phyloP scores from a whole-genome alignment of 306 rosid genomes.

The Calophaca sinica region DNA sequence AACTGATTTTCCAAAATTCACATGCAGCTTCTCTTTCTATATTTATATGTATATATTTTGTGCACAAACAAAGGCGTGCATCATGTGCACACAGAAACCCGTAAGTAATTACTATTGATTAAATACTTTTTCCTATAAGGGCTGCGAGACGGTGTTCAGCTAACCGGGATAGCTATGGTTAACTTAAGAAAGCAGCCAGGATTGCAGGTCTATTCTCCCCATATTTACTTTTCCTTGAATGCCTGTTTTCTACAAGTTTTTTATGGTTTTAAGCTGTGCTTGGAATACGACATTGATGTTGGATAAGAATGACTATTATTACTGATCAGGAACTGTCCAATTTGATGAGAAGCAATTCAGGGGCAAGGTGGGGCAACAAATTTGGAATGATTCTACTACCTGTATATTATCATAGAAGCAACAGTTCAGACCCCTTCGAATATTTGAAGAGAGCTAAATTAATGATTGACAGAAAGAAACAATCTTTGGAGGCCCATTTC shows the following conservation, averaged over 20 bases:
- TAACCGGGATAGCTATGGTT: conserved; percentile 90
- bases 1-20: background rate
- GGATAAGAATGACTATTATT: conserved; percentile 30
- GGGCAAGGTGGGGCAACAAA: conserved; percentile 86
- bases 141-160: conserved; percentile 68
- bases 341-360: conserved; percentile 68
- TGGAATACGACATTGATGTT: background rate
- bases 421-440: conserved; percentile 55
- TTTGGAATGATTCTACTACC: conserved; percentile 79
- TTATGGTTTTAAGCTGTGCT: conserved; percentile 1
- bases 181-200: conserved; percentile 77
- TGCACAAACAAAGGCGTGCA: background rate
- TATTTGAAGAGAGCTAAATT: conserved; percentile 71
- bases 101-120: background rate
- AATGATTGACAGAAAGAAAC: conserved; percentile 79
- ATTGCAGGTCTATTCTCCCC: conserved; percentile 62
- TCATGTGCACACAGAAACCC: background rate
- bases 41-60: background rate
- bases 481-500: conserved; percentile 65
- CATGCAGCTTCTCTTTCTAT: background rate
- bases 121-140: conserved; percentile 48
- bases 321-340: conserved; percentile 66
- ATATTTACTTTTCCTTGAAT: background rate
- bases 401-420: conserved; percentile 58
- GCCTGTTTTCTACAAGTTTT: background rate